Percentiles rank a stretch among this genome's conserved stretches.
These are phyloP conservation scores for Chlamydomonas eustigma DNA, from an alignment of 139 green algal genomes.

Conservation along the genomic window DNA sequence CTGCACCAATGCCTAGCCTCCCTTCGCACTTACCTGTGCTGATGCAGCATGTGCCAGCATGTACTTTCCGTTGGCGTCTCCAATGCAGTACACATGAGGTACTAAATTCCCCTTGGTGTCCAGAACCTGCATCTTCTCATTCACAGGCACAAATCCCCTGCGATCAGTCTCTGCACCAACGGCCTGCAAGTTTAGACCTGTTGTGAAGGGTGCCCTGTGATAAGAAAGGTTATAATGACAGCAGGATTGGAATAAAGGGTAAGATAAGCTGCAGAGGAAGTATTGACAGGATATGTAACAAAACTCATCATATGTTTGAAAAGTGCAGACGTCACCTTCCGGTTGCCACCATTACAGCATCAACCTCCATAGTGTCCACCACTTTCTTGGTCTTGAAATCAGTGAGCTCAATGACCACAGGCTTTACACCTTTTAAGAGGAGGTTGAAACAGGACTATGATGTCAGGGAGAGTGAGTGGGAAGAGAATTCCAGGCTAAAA, in stretches of 20 bases:
- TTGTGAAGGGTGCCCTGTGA: slow-evolving; percentile 55
- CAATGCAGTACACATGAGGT: slow-evolving; percentile 94
- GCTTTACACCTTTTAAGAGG: slow-evolving; percentile 92
- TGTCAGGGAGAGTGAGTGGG: no score
- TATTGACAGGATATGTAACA: no score
- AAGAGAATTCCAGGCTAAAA: no score
- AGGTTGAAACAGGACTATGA: no score
- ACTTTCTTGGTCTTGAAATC: slow-evolving; percentile 98
- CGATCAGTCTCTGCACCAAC: slow-evolving; percentile 79
- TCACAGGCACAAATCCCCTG: slow-evolving; percentile 91
- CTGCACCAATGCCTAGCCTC: no score
- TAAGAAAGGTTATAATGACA: no score
- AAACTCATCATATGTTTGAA: no score
- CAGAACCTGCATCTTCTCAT: slow-evolving; percentile 90
- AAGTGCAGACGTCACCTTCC: slow-evolving; percentile 64
- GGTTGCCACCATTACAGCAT: slow-evolving; percentile 92
- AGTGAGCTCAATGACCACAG: slow-evolving; percentile 94
- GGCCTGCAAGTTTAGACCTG: slow-evolving; percentile 75
- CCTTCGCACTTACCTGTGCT: slow-evolving; percentile 73
- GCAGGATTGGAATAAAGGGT: slow-evolving; percentile 2
- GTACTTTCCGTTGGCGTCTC: slow-evolving; percentile 96
- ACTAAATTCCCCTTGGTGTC: slow-evolving; percentile 64
- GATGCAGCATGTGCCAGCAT: slow-evolving; percentile 93
- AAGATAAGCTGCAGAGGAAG: no score
- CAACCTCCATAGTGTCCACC: slow-evolving; percentile 91